These are phyloP conservation scores for Mycena haematopus DNA, from an alignment of 768 basidiomycete species.

Conservation along the genomic window DNA sequence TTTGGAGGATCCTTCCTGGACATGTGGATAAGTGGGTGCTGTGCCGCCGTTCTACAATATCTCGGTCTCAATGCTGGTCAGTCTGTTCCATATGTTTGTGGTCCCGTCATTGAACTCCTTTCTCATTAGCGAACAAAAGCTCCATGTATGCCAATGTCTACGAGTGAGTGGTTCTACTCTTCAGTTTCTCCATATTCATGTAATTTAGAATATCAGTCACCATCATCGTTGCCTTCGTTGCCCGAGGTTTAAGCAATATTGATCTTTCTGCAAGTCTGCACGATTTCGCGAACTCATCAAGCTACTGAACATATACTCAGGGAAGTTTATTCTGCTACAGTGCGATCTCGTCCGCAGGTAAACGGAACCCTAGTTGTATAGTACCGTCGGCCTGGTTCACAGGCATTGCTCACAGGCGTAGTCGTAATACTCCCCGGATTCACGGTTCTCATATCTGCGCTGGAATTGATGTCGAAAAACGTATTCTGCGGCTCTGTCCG, in stretches of 20 bases:
- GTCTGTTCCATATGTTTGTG: constrained; percentile 1
- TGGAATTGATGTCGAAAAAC: constrained; percentile 83
- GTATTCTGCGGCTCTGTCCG: constrained; percentile 83
- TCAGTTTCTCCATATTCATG: constrained; percentile 47
- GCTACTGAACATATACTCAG: background rate
- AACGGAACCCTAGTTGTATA: background rate
- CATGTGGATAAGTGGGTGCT: constrained; percentile 80
- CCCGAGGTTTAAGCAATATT: constrained; percentile 79
- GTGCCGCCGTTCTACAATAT: constrained; percentile 75
- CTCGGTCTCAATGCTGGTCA: constrained; percentile 70
- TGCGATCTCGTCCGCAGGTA: constrained; percentile 84
- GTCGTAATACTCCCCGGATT: constrained; percentile 92
- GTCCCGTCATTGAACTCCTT: background rate
- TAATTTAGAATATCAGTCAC: constrained; percentile 76
- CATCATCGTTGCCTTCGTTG: constrained; percentile 83
- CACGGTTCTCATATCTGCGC: constrained; percentile 65
- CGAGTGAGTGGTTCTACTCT: constrained; percentile 63
- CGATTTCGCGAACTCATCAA: background rate
- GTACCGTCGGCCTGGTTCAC: background rate
- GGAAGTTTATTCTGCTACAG: constrained; percentile 87
- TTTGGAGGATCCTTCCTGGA: constrained; percentile 85
- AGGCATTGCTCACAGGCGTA: constrained; percentile 43
- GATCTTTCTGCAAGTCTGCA: constrained; percentile 35
- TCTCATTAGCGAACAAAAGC: constrained; percentile 70
- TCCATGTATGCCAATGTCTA: constrained; percentile 95